phyloP scores from a whole-genome alignment of 2,329 filamentous ascomycete species.

The Cordyceps farinosa region DNA sequence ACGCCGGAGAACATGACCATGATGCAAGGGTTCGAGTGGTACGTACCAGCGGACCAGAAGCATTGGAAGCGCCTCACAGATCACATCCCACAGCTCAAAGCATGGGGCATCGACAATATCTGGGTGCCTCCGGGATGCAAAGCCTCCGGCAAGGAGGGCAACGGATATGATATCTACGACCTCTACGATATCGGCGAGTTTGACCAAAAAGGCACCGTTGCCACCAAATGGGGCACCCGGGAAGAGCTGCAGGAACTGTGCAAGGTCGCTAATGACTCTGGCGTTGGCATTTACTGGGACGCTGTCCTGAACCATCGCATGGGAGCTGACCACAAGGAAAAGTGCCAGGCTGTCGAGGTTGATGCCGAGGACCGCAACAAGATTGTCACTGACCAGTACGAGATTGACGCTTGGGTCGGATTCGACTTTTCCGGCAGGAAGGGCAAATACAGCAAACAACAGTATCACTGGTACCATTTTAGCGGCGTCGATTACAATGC shows the following conservation, averaged over 20 bases:
- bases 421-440: constrained; percentile 65
- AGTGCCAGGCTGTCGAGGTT: constrained; percentile 61
- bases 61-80: constrained; percentile 61
- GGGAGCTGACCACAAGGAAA: constrained; percentile 64
- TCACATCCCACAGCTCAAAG: constrained; percentile 54
- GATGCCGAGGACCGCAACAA: constrained; percentile 57
- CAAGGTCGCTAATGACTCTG: constrained; percentile 39
- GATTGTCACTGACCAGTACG: constrained; percentile 53
- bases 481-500: constrained; percentile 67
- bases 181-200: constrained; percentile 69
- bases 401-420: constrained; percentile 68
- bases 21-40: constrained; percentile 73
- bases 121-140: constrained; percentile 63
- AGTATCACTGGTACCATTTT: constrained; percentile 70
- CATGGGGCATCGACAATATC: constrained; percentile 59
- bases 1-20: constrained; percentile 51
- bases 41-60: constrained; percentile 58
- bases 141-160: constrained; percentile 4
- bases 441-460: constrained; percentile 58
- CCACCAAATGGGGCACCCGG: constrained; percentile 68
- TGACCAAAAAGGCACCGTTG: constrained; percentile 61
- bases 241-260: constrained; percentile 51
- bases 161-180: constrained; percentile 18
- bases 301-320: constrained; percentile 73
- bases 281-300: constrained; percentile 65